These are phyloP conservation scores for Macrocybe gigantea DNA, from an alignment of 768 basidiomycete species.

Conservation along the genomic window DNA sequence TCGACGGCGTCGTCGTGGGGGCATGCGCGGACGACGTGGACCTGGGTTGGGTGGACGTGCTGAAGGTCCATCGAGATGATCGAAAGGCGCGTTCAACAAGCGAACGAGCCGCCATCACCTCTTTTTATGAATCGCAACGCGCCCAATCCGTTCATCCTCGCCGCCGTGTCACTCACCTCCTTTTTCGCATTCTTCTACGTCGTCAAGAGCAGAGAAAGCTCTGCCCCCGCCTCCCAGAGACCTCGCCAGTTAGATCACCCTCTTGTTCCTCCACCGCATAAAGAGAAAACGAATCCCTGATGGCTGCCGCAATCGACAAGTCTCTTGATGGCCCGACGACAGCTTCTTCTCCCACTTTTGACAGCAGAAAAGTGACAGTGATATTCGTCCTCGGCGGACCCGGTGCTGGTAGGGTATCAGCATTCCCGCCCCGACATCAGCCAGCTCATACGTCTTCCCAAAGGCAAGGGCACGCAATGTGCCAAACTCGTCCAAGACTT, in stretches of 20 bases:
- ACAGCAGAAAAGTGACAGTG: slow-evolving; percentile 71
- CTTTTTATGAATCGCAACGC: slow-evolving; percentile 23
- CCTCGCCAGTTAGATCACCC: slow-evolving; percentile 61
- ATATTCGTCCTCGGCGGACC: slow-evolving; percentile 96
- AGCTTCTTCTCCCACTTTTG: slow-evolving; percentile 43
- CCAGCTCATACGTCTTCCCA: not conserved
- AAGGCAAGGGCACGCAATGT: slow-evolving; percentile 97
- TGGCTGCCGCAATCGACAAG: slow-evolving; percentile 37
- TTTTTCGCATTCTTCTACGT: slow-evolving; percentile 53
- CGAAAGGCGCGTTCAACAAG: slow-evolving; percentile 3
- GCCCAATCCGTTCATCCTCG: slow-evolving; percentile 62
- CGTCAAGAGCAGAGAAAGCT: slow-evolving; percentile 49
- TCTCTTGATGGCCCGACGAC: slow-evolving; percentile 14
- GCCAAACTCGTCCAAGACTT: slow-evolving; percentile 77
- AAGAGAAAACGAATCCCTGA: slow-evolving; percentile 18
- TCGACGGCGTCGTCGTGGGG: slow-evolving; percentile 59
- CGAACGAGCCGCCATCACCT: not conserved
- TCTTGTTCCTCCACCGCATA: slow-evolving; percentile 56
- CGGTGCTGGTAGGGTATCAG: slow-evolving; percentile 65
- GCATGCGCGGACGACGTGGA: slow-evolving; percentile 60
- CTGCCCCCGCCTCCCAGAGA: slow-evolving; percentile 54
- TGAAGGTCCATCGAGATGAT: slow-evolving; percentile 46
- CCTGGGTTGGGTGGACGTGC: slow-evolving; percentile 52
- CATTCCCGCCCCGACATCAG: not conserved
- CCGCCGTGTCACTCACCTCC: slow-evolving; percentile 49